phyloP scores from a whole-genome alignment of 73 alveolate genomes.

The Stentor coeruleus region DNA sequence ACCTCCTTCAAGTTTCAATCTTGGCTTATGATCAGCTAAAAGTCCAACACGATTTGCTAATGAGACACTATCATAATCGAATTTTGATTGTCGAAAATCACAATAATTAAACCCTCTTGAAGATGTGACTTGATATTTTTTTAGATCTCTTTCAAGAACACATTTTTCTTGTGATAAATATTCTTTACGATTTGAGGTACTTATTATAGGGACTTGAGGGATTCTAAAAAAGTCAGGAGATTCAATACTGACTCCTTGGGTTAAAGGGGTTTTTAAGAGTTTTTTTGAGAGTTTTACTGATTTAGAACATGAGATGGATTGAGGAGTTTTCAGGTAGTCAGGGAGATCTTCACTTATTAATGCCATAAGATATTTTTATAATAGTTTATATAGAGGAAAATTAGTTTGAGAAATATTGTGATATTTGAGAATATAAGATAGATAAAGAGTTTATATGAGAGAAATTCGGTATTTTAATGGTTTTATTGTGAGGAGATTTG shows the following conservation, averaged over 20 bases:
- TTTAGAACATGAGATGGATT: background rate
- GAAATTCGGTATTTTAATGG: no score
- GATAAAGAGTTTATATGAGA: no score
- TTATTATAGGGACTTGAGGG: background rate
- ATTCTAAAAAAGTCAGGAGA: background rate
- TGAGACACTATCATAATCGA: background rate
- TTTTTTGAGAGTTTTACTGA: background rate
- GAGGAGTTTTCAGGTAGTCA: background rate
- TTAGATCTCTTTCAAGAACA: background rate
- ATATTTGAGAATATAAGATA: no score
- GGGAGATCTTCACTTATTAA: slow-evolving; percentile 23
- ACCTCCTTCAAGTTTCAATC: background rate
- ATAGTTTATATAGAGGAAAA: no score
- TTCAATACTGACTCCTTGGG: slow-evolving; percentile 13
- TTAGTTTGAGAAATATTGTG: no score
- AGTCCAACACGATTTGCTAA: background rate
- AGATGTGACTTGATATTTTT: background rate
- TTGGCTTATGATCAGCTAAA: background rate
- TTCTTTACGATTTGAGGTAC: background rate
- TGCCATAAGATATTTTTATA: no score
- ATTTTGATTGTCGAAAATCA: background rate
- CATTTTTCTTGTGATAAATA: background rate
- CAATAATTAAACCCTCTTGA: background rate
- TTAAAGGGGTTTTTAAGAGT: background rate
- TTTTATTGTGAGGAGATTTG: no score